These are phyloP conservation scores for Aspergillus floridensis DNA, from an alignment of 2,329 filamentous ascomycete genomes.

Conservation along the genomic window DNA sequence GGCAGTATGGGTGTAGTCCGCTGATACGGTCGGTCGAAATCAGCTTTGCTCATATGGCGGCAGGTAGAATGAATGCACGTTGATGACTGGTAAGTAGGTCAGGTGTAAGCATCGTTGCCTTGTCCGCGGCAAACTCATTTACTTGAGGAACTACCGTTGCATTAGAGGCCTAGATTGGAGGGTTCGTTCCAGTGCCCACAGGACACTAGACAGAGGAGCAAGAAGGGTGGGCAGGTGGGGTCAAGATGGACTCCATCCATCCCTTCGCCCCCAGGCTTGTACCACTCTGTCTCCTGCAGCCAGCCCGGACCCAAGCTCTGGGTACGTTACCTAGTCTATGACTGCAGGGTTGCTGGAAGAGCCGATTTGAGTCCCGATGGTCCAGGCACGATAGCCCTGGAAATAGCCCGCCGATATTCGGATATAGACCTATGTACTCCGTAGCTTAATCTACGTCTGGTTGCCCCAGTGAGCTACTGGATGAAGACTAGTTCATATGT, in stretches of 20 bases:
- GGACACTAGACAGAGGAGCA: neutral
- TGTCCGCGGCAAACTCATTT: neutral
- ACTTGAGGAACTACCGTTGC: neutral
- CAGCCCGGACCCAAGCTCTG: too few relatives aligned
- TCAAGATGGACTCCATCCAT: neutral
- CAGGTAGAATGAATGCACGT: neutral
- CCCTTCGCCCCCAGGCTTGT: neutral
- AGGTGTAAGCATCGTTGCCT: neutral
- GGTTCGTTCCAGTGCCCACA: neutral
- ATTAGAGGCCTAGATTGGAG: neutral
- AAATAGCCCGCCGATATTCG: neutral
- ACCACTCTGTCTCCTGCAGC: neutral
- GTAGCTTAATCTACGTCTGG: too few relatives aligned
- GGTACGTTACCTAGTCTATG: neutral
- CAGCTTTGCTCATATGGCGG: neutral
- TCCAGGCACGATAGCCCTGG: neutral
- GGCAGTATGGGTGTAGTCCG: too few relatives aligned
- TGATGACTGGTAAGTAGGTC: neutral
- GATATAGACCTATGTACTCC: too few relatives aligned
- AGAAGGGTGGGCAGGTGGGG: neutral
- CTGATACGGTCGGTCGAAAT: neutral
- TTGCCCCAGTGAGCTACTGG: too few relatives aligned
- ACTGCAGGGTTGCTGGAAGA: neutral
- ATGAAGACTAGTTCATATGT: too few relatives aligned
- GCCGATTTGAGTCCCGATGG: neutral